Percentiles rank a stretch among this genome's conserved stretches.
phyloP scores from a whole-genome alignment of 2,329 filamentous ascomycete genomes.

The Penicillium hesseltinei region DNA sequence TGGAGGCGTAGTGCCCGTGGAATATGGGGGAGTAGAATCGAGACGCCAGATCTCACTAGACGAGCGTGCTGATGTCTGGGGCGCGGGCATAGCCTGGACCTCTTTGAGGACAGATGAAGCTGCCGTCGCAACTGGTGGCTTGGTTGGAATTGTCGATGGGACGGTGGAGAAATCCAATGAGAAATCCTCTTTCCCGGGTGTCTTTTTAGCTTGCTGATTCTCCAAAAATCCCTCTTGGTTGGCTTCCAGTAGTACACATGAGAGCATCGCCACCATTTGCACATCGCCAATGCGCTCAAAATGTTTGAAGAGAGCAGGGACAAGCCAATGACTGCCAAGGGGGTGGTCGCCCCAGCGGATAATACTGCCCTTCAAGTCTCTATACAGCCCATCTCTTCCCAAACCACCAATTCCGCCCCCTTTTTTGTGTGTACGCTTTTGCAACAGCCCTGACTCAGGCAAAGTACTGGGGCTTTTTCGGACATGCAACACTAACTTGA shows the following conservation, averaged over 20 bases:
- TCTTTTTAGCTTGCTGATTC: conserved; percentile 27
- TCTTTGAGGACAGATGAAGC: conserved; percentile 37
- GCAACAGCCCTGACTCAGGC: conserved; percentile 59
- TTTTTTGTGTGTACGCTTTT: conserved; percentile 44
- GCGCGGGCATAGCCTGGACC: conserved; percentile 26
- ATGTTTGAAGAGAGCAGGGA: conserved; percentile 57
- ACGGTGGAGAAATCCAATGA: conserved; percentile 50
- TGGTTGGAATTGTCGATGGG: conserved; percentile 41
- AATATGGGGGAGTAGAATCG: conserved; percentile 52
- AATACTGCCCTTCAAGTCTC: conserved; percentile 43
- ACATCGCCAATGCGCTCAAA: conserved; percentile 61
- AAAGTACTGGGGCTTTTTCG: conserved; percentile 69
- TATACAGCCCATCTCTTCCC: conserved; percentile 29
- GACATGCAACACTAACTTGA: conserved; percentile 72
- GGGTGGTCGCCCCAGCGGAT: conserved; percentile 59
- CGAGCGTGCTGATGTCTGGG: conserved; percentile 51
- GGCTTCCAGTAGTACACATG: conserved; percentile 57
- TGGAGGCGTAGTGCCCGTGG: conserved; percentile 54
- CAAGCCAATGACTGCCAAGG: conserved; percentile 55
- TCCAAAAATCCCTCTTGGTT: conserved; percentile 42
- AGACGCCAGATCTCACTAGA: conserved; percentile 52
- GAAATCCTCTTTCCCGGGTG: conserved; percentile 45
- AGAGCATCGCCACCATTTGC: conserved; percentile 66
- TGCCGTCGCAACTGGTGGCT: conserved; percentile 41
- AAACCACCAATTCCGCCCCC: conserved; percentile 36